These are phyloP conservation scores for Penicillium olsonii DNA, from an alignment of 2,329 filamentous ascomycete species.

Conservation along the genomic window DNA sequence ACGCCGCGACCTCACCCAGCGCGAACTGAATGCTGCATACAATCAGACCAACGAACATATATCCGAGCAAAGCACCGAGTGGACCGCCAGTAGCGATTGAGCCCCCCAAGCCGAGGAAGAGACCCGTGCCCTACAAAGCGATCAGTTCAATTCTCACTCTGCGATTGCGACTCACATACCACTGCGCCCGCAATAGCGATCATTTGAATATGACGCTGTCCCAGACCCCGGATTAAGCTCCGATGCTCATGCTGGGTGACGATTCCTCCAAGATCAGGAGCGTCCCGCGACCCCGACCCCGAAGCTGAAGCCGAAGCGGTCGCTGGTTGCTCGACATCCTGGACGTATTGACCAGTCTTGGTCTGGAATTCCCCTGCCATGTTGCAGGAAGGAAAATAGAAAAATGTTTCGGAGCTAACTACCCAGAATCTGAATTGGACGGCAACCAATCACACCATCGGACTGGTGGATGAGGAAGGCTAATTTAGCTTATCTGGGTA, in stretches of 20 bases:
- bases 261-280: slow-evolving; percentile 13
- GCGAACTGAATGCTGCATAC: slow-evolving; percentile 55
- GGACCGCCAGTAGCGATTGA: slow-evolving; percentile 54
- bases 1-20: slow-evolving; percentile 53
- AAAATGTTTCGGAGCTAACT: slow-evolving; percentile 11
- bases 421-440: neutral
- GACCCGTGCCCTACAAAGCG: slow-evolving; percentile 43
- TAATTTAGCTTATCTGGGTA: slow-evolving; percentile 10
- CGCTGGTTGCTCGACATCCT: slow-evolving; percentile 18
- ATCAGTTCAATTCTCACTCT: neutral
- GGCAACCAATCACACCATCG: slow-evolving; percentile 22
- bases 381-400: neutral
- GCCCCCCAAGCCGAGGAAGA: slow-evolving; percentile 55
- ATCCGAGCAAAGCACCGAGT: slow-evolving; percentile 54
- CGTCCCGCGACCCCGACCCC: neutral
- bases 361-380: slow-evolving; percentile 17
- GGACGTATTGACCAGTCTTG: slow-evolving; percentile 17
- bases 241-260: slow-evolving; percentile 48
- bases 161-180: slow-evolving; percentile 20
- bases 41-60: slow-evolving; percentile 51
- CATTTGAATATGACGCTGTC: slow-evolving; percentile 48
- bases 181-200: slow-evolving; percentile 50
- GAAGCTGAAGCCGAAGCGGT: neutral
- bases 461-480: slow-evolving; percentile 19
- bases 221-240: slow-evolving; percentile 47